Evolutionary conservation across 1,284 basidiomycete species (phyloP).

Genomic region (Apiotrichum mycotoxinovorans): DNA sequence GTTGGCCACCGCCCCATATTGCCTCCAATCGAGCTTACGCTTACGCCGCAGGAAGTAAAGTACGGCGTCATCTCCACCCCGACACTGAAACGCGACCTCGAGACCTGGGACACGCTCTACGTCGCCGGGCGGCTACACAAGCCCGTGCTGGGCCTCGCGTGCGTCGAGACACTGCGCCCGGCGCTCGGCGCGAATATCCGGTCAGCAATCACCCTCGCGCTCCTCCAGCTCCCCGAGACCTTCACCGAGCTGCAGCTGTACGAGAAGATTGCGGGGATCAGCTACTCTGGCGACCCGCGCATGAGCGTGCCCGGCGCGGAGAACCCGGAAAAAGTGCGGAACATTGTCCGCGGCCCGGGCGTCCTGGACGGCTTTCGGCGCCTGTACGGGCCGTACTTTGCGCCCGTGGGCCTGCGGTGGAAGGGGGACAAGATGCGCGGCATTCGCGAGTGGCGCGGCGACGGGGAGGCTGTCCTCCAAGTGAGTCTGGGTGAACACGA

Average conservation of each 20-base stretch:
- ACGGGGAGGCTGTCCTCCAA: slow-evolving; percentile 15
- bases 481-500: slow-evolving; percentile 13
- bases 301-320: slow-evolving; percentile 88
- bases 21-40: background rate
- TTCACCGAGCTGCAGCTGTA: slow-evolving; percentile 81
- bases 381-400: slow-evolving; percentile 74
- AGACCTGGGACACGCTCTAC: slow-evolving; percentile 92
- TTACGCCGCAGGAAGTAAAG: slow-evolving; percentile 70
- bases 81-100: slow-evolving; percentile 78
- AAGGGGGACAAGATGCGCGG: slow-evolving; percentile 6
- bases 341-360: slow-evolving; percentile 78
- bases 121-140: slow-evolving; percentile 97
- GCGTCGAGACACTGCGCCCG: slow-evolving; percentile 80
- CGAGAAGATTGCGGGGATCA: slow-evolving; percentile 77
- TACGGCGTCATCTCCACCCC: slow-evolving; percentile 96
- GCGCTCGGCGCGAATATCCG: slow-evolving; percentile 91
- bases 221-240: slow-evolving; percentile 58
- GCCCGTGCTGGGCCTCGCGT: slow-evolving; percentile 80
- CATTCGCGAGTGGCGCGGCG: slow-evolving; percentile 16
- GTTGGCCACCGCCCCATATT: no score
- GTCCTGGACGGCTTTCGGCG: slow-evolving; percentile 71
- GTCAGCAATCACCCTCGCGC: slow-evolving; percentile 78
- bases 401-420: slow-evolving; percentile 52
- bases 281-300: slow-evolving; percentile 79
- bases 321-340: slow-evolving; percentile 88